phyloP scores from a whole-genome alignment of 345 rosid genomes.

The Cardamine chenopodiifolia region DNA sequence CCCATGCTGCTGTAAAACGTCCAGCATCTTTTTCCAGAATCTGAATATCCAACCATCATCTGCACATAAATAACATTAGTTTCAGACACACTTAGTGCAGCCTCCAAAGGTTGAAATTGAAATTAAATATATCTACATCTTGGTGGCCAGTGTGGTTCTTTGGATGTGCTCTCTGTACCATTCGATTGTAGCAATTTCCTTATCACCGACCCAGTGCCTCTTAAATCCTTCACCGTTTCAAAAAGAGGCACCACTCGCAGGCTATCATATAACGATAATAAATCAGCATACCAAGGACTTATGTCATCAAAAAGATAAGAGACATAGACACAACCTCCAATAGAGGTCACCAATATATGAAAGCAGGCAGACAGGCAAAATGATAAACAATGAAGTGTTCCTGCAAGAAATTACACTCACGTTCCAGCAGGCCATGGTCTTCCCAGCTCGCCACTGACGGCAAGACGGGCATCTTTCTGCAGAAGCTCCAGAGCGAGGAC shows the following conservation, averaged over 20 bases:
- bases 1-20: conserved; percentile 99
- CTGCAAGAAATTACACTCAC: conserved; percentile 50
- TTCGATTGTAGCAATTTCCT: conserved; percentile 80
- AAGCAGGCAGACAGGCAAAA: neutral
- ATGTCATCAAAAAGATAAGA: conserved; percentile 9
- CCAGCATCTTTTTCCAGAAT: conserved; percentile 99
- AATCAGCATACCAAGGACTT: conserved; percentile 20
- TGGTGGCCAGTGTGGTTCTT: conserved; percentile 86
- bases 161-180: conserved; percentile 88
- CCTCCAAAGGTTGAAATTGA: neutral
- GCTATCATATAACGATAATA: conserved; percentile 43
- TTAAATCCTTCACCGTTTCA: conserved; percentile 86
- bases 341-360: neutral
- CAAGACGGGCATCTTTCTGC: conserved; percentile 91
- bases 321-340: neutral
- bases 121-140: conserved; percentile 52
- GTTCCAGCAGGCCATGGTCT: conserved; percentile 89
- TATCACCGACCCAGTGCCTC: conserved; percentile 87
- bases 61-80: conserved; percentile 24
- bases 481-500: conserved; percentile 96
- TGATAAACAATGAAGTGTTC: conserved; percentile 9
- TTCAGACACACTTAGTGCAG: neutral
- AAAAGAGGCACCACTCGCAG: conserved; percentile 92
- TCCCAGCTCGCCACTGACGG: conserved; percentile 82
- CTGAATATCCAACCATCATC: conserved; percentile 99